These are phyloP conservation scores for Hypoxylon sp. DNA, from an alignment of 2,329 filamentous ascomycete species.

Conservation along the genomic window DNA sequence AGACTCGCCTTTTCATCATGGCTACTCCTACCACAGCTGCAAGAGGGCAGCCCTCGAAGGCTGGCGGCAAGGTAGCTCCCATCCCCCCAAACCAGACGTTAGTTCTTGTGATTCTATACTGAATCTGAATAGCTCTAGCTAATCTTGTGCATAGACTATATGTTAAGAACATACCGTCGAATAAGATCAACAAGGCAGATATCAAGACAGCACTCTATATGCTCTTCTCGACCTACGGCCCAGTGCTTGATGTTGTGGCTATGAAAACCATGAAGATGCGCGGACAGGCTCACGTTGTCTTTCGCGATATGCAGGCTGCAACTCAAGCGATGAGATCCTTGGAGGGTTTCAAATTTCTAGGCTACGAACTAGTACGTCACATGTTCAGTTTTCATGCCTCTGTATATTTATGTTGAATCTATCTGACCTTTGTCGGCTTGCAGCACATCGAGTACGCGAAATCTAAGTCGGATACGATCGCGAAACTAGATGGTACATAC, in stretches of 20 bases:
- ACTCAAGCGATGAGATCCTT: conserved; percentile 93
- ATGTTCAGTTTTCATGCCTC: neutral
- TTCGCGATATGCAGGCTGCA: conserved; percentile 89
- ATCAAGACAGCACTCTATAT: conserved; percentile 90
- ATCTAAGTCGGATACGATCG: conserved; percentile 87
- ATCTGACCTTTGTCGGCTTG: conserved; percentile 31
- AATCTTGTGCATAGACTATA: conserved; percentile 75
- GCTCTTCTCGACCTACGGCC: conserved; percentile 93
- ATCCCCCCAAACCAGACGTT: conserved; percentile 83
- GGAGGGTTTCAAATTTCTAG: conserved; percentile 88
- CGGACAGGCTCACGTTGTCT: conserved; percentile 94
- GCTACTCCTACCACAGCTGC: conserved; percentile 52
- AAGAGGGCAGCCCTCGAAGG: conserved; percentile 51
- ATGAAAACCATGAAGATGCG: conserved; percentile 94
- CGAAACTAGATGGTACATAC: conserved; percentile 93
- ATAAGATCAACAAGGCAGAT: conserved; percentile 92
- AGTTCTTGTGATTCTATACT: conserved; percentile 56
- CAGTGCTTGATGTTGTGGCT: conserved; percentile 91
- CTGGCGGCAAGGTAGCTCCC: conserved; percentile 65
- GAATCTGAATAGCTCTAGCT: conserved; percentile 13
- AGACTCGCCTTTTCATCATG: conserved; percentile 50
- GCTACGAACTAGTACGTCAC: conserved; percentile 81
- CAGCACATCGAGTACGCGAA: conserved; percentile 94
- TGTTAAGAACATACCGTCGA: conserved; percentile 84
- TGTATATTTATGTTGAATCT: conserved; percentile 10